Base-by-base conservation (phyloP, 257 asterid species). In the Penstemon davidsonii region DNA sequence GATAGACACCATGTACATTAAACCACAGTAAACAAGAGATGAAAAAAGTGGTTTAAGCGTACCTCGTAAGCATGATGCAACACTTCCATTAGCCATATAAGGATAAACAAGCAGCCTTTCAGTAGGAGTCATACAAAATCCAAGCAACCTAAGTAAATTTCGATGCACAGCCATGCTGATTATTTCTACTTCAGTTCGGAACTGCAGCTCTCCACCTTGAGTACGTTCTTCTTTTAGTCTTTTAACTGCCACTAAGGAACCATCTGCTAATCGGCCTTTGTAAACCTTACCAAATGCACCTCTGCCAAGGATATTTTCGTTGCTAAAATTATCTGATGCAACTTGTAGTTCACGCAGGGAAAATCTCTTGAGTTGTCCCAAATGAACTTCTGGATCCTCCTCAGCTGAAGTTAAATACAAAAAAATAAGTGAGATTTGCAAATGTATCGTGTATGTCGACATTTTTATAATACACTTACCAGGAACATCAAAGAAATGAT, bases 201-300 rank as follows among this genome's bases (percentile, higher is more conserved):
- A 92, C 76, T 88, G 97, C 69, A 85, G 72, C 75, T 92, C 98
- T 54, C 95, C 96, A 60, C 93, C 88, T 68, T 86, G 91, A 61
- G 85, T 84, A 42, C 93, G 90, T 76, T 88, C 96, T 80, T 92
- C 97, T 79, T 90, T 92, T 10, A 90, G 84, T 77, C 98, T 82
- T 78, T 92, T 92, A 67, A 92, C 90, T 0, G 96, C 98, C 68
- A 88, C 98, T 65, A 90, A 80, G 47, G 83, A 6, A 59, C 98
- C 98, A 71, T 92, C 95, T 19, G 95, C 90, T 63, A 90, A 75
- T 55, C 97, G 84, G 47, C 98, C 97, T 81, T 90, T 90, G 82
- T 92, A 92, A 73, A 92, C 98, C 77, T 86, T 92, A 62, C 91
- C 95, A 67, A 86, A 86, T 63, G 95, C 97, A 78, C 97, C 98